These are phyloP conservation scores for Globisporangium lucens DNA, from an alignment of 352 stramenopile species.

Conservation along the genomic window DNA sequence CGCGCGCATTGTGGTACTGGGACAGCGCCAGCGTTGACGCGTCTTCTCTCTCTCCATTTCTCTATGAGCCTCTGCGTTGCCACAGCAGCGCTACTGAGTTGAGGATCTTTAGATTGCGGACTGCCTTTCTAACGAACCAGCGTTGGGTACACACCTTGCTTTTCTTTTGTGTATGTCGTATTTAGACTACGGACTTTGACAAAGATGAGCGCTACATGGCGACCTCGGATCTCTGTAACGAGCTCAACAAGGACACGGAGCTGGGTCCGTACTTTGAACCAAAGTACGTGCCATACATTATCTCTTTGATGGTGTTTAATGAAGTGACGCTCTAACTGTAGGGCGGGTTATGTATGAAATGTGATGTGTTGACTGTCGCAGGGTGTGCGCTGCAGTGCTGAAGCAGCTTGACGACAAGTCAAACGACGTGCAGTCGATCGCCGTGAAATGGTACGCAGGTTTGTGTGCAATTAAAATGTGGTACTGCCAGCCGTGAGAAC, in stretches of 20 bases:
- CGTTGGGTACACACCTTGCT: slow-evolving; percentile 1
- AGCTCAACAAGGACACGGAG: slow-evolving; percentile 93
- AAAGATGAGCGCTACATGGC: slow-evolving; percentile 99
- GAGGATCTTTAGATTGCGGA: not conserved
- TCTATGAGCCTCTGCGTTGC: not conserved
- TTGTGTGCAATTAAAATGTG: not conserved
- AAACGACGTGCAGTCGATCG: slow-evolving; percentile 97
- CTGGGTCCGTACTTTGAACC: slow-evolving; percentile 79
- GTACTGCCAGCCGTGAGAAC: not conserved
- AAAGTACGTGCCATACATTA: slow-evolving; percentile 50
- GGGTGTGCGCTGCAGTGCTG: slow-evolving; percentile 95
- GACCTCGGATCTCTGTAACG: slow-evolving; percentile 96
- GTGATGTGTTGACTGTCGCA: slow-evolving; percentile 15
- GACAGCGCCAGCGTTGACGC: not conserved
- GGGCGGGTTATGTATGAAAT: not conserved
- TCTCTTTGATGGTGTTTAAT: not conserved
- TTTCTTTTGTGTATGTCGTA: not conserved
- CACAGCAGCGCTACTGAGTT: not conserved
- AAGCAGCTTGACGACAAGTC: slow-evolving; percentile 98
- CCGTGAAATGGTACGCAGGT: slow-evolving; percentile 72
- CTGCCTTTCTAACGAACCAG: not conserved
- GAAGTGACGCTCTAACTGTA: not conserved
- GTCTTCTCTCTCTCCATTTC: not conserved
- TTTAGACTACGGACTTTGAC: slow-evolving; percentile 85
- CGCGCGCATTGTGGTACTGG: not conserved